Conservation (phyloP, 2,329 filamentous ascomycete genomes). For the Diaporthe citriasiana region DNA sequence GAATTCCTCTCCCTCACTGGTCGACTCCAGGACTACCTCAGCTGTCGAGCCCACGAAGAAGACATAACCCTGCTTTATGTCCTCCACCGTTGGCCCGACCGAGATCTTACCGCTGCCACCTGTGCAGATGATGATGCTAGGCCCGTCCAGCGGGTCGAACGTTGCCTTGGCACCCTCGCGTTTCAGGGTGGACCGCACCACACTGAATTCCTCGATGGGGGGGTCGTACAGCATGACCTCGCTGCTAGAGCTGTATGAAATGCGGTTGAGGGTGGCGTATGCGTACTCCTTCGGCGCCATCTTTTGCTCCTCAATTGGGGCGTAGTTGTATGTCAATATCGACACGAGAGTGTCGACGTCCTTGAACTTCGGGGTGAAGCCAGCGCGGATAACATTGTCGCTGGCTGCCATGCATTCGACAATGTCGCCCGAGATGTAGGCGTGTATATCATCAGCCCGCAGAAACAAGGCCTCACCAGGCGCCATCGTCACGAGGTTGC, state of each 20-base stretch:
- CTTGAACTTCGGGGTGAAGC: conserved; percentile 99
- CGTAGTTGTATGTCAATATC: conserved; percentile 96
- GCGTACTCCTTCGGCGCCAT: conserved; percentile 89
- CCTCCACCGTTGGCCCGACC: conserved; percentile 85
- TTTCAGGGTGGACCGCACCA: conserved; percentile 84
- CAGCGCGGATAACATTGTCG: conserved; percentile 98
- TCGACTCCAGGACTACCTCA: conserved; percentile 82
- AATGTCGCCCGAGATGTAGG: conserved; percentile 93
- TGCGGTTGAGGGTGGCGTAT: conserved; percentile 85
- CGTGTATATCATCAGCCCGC: conserved; percentile 96
- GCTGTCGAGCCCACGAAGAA: conserved; percentile 92
- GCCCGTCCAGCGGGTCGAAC: conserved; percentile 88
- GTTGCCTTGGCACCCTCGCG: conserved; percentile 83
- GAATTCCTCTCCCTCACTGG: conserved; percentile 72
- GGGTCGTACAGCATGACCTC: conserved; percentile 87
- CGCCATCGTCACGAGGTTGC: conserved; percentile 91
- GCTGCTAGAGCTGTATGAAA: conserved; percentile 84
- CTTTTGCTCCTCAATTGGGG: conserved; percentile 95
- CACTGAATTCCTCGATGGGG: conserved; percentile 95
- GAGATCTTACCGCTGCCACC: conserved; percentile 85
- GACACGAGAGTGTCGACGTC: conserved; percentile 89
- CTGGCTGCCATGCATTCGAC: conserved; percentile 99
- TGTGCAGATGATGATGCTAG: conserved; percentile 94
- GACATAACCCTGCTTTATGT: conserved; percentile 80
- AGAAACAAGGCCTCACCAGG: conserved; percentile 96